Conservation (phyloP, 768 basidiomycete species). For the Collybia sordida region DNA sequence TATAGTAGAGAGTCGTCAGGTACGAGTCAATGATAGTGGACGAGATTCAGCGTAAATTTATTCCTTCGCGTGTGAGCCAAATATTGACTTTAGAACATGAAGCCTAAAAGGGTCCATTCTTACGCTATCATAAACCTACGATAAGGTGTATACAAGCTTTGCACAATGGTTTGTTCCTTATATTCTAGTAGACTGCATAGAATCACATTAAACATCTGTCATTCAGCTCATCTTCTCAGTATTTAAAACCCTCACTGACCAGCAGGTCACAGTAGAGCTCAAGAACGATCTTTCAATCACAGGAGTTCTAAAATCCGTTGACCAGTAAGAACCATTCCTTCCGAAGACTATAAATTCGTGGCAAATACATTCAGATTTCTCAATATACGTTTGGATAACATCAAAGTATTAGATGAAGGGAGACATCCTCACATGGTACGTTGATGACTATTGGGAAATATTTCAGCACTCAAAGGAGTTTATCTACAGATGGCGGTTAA, state of each 20-base stretch:
- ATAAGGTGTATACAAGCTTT: conserved; percentile 1
- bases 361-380: conserved; percentile 60
- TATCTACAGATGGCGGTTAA: conserved; percentile 96
- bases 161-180: conserved; percentile 2
- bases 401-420: conserved; percentile 88
- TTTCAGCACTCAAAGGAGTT: background rate
- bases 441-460: background rate
- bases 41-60: no score
- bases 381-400: conserved; percentile 94
- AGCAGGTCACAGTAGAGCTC: conserved; percentile 94
- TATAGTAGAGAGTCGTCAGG: no score
- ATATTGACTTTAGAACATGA: no score
- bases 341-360: background rate
- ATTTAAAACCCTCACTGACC: conserved; percentile 98
- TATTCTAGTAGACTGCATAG: background rate
- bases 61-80: no score
- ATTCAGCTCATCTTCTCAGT: conserved; percentile 91
- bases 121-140: background rate
- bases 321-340: conserved; percentile 65
- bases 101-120: no score
- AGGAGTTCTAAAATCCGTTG: conserved; percentile 94
- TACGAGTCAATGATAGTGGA: no score
- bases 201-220: background rate
- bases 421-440: conserved; percentile 96
- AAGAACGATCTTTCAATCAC: conserved; percentile 99